Evolutionary conservation across 2,329 filamentous ascomycete species (phyloP), one percentile per base, ranked within the genome.

Genomic region (Beauveria bassiana): DNA sequence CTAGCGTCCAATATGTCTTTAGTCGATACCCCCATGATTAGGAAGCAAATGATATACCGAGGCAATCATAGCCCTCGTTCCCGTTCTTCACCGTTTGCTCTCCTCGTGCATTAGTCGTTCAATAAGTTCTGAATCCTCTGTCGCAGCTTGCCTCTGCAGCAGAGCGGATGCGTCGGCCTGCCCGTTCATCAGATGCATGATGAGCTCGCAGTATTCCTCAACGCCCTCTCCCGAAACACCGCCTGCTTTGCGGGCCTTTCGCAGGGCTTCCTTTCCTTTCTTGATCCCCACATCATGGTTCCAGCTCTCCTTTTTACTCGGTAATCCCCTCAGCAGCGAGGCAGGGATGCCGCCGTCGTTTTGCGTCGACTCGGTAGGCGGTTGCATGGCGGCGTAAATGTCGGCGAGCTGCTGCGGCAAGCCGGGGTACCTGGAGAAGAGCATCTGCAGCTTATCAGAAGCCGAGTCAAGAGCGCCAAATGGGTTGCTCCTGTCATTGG

Each of bases 191-290:
- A 85, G 71, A 61, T 79, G 75, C 53, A 80, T 67, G 20, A 87
- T 77, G 24, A 87, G 73, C 64, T 83, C 81, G 52, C 79, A 81
- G 67, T 85, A 88, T 70, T 87, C 85, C 58, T 81, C 75, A 34
- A 88, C 75, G 5, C 77, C 85, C 65, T 86, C 83, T 34, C 83
- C 83, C 62, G 81, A 80, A 65, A 81, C 78, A n/a, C 79, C 77
- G 1, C 78, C 76, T 34, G 78, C 76, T 38, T 75, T 74, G 62
- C 81, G 76, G 40, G 81, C 80, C 59, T 72, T 76, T 47, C 79
- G 79, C 62, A 88, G 72, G 16, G 79, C 79, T 22, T 79, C 75
- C 50, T 83, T 79, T 1, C 83, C 86, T 22, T 79, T 79, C 59
- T 79, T 75, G 54, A 86, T 76, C 7, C 85, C 86, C 6, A 81